Evolutionary conservation across 1,284 basidiomycete genomes (phyloP).

Genomic region (Rhodotorula sp.): DNA sequence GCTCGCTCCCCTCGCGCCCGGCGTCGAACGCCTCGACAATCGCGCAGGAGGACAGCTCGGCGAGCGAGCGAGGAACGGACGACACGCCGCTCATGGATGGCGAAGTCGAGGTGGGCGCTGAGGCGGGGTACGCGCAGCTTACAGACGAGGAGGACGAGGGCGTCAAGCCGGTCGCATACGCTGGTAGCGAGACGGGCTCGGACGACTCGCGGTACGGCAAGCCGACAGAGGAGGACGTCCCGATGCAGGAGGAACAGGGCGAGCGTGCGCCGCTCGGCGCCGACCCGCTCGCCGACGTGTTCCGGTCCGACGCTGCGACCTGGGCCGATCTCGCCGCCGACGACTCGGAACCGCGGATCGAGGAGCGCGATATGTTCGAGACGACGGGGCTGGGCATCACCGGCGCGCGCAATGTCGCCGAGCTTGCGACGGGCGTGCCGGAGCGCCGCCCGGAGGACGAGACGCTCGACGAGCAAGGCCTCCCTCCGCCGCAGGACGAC

Average conservation of each 20-base stretch:
- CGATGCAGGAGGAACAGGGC: background rate
- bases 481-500: conserved; percentile 35
- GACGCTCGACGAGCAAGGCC: conserved; percentile 22
- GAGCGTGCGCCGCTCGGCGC: background rate
- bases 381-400: conserved; percentile 41
- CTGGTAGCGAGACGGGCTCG: background rate
- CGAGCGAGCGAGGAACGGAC: conserved; percentile 19
- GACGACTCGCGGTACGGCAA: background rate
- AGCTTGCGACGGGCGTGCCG: conserved; percentile 28
- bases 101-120: background rate
- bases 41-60: background rate
- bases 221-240: background rate
- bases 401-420: conserved; percentile 14
- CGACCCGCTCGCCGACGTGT: conserved; percentile 40
- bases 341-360: conserved; percentile 6
- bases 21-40: conserved; percentile 11
- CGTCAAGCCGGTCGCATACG: background rate
- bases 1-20: conserved; percentile 6
- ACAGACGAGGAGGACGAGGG: conserved; percentile 10
- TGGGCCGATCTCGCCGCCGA: conserved; percentile 36
- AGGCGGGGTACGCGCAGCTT: conserved; percentile 7
- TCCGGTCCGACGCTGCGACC: conserved; percentile 41
- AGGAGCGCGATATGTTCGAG: conserved; percentile 21
- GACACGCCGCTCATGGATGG: conserved; percentile 5
- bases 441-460: conserved; percentile 22